Evolutionary conservation across 805 yeast genomes (phyloP).

Genomic region (Lipomyces sp.): DNA sequence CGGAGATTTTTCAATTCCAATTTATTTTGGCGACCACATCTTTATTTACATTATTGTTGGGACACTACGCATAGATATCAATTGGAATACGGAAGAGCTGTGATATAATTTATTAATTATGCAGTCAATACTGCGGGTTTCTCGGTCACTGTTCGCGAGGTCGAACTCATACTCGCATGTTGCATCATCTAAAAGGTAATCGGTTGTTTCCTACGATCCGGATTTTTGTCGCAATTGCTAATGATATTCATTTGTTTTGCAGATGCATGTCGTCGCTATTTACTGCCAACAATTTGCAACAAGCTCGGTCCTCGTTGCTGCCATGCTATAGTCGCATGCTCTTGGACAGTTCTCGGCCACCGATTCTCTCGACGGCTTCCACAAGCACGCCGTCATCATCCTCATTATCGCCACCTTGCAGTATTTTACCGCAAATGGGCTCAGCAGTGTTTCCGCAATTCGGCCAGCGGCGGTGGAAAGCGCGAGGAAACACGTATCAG

Average conservation of each 20-base stretch:
- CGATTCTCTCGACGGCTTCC: neutral
- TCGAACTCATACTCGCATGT: neutral
- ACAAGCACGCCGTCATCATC: neutral
- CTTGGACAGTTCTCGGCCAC: neutral
- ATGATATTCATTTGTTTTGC: neutral
- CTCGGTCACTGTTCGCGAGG: neutral
- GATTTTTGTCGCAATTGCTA: neutral
- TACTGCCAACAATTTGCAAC: slow-evolving; percentile 7
- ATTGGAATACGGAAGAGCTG: neutral
- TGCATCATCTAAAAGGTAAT: neutral
- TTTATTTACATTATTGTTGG: too few species aligned
- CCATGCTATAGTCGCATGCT: slow-evolving; percentile 9
- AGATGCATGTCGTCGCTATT: slow-evolving; percentile 14
- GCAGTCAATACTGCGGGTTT: neutral
- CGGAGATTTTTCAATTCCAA: slow-evolving; percentile 21
- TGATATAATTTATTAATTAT: neutral
- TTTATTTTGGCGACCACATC: too few species aligned
- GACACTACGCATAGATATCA: too few species aligned
- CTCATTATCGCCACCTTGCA: neutral
- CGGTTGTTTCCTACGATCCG: neutral
- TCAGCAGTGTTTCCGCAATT: slow-evolving; percentile 36
- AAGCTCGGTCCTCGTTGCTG: slow-evolving; percentile 15
- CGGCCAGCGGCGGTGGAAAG: slow-evolving; percentile 71
- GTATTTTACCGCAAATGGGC: slow-evolving; percentile 5
- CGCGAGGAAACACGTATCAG: slow-evolving; percentile 93